These are phyloP conservation scores for Epichloe glyceriae DNA, from an alignment of 2,329 filamentous ascomycete species.

Conservation along the genomic window DNA sequence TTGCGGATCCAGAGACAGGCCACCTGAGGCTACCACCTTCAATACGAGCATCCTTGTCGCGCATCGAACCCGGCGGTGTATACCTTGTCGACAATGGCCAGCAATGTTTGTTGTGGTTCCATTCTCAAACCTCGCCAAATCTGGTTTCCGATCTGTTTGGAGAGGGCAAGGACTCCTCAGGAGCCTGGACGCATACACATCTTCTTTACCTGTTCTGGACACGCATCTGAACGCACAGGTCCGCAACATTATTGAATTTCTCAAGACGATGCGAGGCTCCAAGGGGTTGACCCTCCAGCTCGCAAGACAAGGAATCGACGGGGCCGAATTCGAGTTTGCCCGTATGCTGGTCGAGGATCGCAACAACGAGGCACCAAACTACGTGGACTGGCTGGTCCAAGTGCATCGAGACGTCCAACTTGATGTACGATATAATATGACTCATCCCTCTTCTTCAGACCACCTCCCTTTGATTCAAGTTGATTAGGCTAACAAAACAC, in stretches of 20 bases:
- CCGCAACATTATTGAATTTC: conserved; percentile 81
- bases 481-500: conserved; percentile 6
- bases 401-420: conserved; percentile 86
- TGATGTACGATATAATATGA: conserved; percentile 44
- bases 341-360: conserved; percentile 82
- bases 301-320: conserved; percentile 83
- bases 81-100: conserved; percentile 96
- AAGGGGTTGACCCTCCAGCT: conserved; percentile 85
- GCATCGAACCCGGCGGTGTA: conserved; percentile 82
- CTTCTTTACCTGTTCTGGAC: conserved; percentile 68
- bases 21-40: conserved; percentile 73
- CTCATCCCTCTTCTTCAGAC: neutral
- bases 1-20: conserved; percentile 74
- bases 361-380: conserved; percentile 95
- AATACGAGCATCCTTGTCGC: conserved; percentile 71
- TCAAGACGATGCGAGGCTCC: conserved; percentile 65
- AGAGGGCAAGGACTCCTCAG: conserved; percentile 56
- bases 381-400: conserved; percentile 96
- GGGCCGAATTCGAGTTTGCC: conserved; percentile 93
- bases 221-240: conserved; percentile 93
- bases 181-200: conserved; percentile 67
- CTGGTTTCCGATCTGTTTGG: conserved; percentile 85
- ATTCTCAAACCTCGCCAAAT: conserved; percentile 84
- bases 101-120: conserved; percentile 81
- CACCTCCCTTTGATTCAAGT: neutral